A percentile compares a stretch with the other conserved stretches of the same genome.
Conservation (phyloP, 352 stramenopile genomes). For the Phytophthora parvispora region DNA sequence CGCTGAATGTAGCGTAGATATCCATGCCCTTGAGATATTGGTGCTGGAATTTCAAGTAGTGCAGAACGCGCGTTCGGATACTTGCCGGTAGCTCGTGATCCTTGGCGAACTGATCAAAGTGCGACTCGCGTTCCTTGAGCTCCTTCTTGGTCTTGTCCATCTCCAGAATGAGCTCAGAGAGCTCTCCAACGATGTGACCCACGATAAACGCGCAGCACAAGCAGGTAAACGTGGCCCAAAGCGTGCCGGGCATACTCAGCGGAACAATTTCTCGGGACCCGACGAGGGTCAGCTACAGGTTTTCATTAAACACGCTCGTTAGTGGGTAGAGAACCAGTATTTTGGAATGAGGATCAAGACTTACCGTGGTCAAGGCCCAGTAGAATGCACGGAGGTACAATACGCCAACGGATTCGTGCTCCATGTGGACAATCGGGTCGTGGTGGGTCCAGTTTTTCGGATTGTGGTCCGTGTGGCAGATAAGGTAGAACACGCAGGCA, state of each 20-base stretch:
- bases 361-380: constrained; percentile 79
- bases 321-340: neutral
- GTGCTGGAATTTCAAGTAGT: constrained; percentile 83
- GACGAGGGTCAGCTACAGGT: constrained; percentile 64
- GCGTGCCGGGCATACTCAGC: constrained; percentile 58
- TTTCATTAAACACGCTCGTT: constrained; percentile 9
- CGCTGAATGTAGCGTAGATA: constrained; percentile 77
- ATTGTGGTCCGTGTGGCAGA: constrained; percentile 72
- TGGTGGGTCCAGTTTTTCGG: constrained; percentile 74
- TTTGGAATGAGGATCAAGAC: neutral
- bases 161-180: constrained; percentile 82
- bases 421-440: constrained; percentile 77
- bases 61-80: constrained; percentile 65
- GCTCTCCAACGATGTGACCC: constrained; percentile 79
- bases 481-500: constrained; percentile 77
- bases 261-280: constrained; percentile 80
- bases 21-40: constrained; percentile 75
- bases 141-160: constrained; percentile 84
- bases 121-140: constrained; percentile 69
- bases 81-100: constrained; percentile 67
- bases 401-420: constrained; percentile 55
- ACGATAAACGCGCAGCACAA: constrained; percentile 85
- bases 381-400: constrained; percentile 83
- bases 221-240: constrained; percentile 76
- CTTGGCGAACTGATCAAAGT: constrained; percentile 78